Conservation (phyloP, 768 basidiomycete genomes). For the Imleria badia region DNA sequence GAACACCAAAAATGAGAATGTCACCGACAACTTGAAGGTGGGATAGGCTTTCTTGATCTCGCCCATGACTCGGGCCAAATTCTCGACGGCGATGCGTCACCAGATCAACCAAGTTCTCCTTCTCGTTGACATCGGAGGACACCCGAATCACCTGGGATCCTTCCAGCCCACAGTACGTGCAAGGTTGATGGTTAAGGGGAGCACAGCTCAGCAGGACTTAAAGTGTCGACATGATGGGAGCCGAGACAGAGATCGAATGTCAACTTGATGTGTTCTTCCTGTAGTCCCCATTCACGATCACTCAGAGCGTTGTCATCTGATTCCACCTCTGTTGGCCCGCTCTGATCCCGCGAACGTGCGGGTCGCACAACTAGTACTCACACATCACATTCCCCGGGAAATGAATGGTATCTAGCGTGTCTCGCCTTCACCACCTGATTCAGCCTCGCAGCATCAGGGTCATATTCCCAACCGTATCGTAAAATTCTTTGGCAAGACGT, state of each 20-base stretch:
- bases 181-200: slow-evolving; percentile 62
- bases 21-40: slow-evolving; percentile 77
- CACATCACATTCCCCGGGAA: not conserved
- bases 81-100: slow-evolving; percentile 92
- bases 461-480: slow-evolving; percentile 70
- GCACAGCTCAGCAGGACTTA: slow-evolving; percentile 48
- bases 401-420: slow-evolving; percentile 5
- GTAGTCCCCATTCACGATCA: too few relatives aligned
- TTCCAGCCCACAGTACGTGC: slow-evolving; percentile 76
- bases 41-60: slow-evolving; percentile 70
- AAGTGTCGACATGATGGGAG: slow-evolving; percentile 29
- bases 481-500: too few relatives aligned
- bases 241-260: not conserved
- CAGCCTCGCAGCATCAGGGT: slow-evolving; percentile 40
- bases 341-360: slow-evolving; percentile 7
- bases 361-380: not conserved
- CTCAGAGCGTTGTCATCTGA: too few relatives aligned
- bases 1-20: not conserved
- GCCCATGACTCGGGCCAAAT: slow-evolving; percentile 72
- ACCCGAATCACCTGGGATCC: slow-evolving; percentile 74
- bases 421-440: not conserved
- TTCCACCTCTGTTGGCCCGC: not conserved
- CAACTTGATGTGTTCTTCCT: too few relatives aligned
- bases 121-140: slow-evolving; percentile 64
- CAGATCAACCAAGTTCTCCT: slow-evolving; percentile 92